These are phyloP conservation scores for Hyphopichia pseudoburtonii DNA, from an alignment of 1,139 yeast species.

Conservation along the genomic window DNA sequence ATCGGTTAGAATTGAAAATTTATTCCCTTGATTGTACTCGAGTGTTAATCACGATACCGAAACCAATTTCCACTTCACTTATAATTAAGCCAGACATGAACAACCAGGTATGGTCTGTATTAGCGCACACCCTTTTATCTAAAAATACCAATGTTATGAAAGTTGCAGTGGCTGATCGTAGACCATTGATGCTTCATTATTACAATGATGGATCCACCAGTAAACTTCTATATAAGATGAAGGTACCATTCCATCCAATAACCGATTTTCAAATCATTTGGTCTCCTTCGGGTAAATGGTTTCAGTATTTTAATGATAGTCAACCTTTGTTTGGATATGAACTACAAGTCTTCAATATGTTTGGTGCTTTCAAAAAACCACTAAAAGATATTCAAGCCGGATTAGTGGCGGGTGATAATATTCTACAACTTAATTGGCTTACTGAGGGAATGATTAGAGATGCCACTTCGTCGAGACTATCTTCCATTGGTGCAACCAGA, in stretches of 20 bases:
- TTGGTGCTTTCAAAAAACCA: constrained; percentile 20
- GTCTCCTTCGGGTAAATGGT: constrained; percentile 40
- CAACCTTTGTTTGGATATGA: constrained; percentile 31
- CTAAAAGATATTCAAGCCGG: constrained; percentile 8
- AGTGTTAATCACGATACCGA: constrained; percentile 30
- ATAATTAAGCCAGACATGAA: constrained; percentile 17
- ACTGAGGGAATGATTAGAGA: constrained; percentile 15
- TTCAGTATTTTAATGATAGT: constrained; percentile 24
- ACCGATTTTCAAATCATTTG: constrained; percentile 24
- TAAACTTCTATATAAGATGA: constrained; percentile 20
- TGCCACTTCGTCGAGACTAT: neutral
- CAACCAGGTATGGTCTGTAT: constrained; percentile 30
- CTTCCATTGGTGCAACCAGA: constrained; percentile 7
- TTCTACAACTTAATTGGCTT: constrained; percentile 18
- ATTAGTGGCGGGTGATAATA: constrained; percentile 16
- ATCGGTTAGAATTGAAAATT: constrained; percentile 28
- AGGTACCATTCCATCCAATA: constrained; percentile 18
- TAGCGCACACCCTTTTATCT: constrained; percentile 13
- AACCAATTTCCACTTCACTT: constrained; percentile 22
- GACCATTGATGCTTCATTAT: constrained; percentile 34
- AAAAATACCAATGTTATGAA: constrained; percentile 11
- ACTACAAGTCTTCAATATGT: constrained; percentile 25
- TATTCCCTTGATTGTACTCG: constrained; percentile 42
- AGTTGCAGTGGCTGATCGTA: constrained; percentile 5
- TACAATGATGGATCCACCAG: constrained; percentile 36